Conservation (phyloP, 768 basidiomycete genomes). For the Podaxis sp. region DNA sequence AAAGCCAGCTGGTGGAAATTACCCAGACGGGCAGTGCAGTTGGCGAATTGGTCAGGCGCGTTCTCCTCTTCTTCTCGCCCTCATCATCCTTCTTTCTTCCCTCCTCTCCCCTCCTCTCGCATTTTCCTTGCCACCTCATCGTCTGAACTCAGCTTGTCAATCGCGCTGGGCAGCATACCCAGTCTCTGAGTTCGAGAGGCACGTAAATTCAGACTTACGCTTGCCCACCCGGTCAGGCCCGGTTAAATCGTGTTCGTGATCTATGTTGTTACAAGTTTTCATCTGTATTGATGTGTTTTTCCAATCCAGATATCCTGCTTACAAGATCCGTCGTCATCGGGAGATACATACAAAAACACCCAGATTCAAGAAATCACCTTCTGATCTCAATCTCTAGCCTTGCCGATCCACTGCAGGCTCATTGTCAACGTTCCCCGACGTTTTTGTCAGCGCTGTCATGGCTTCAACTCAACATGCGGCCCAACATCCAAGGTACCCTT, state of each 20-base stretch:
- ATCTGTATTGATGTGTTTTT: constrained; percentile 12
- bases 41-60: constrained; percentile 14
- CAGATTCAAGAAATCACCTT: constrained; percentile 39
- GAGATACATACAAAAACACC: constrained; percentile 47
- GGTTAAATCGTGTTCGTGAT: constrained; percentile 16
- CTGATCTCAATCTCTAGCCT: constrained; percentile 41
- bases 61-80: constrained; percentile 16
- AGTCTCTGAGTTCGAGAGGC: neutral
- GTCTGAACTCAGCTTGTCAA: neutral
- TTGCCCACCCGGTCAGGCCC: constrained; percentile 8
- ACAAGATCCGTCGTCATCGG: constrained; percentile 67
- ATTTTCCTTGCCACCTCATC: neutral
- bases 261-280: constrained; percentile 13
- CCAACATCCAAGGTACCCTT: constrained; percentile 22
- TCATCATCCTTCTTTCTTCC: constrained; percentile 14
- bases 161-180: neutral
- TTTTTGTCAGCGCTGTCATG: constrained; percentile 31
- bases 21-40: constrained; percentile 15
- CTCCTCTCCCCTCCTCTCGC: constrained; percentile 3
- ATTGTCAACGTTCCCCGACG: constrained; percentile 20
- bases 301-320: constrained; percentile 20
- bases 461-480: constrained; percentile 48
- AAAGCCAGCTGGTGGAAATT: constrained; percentile 15
- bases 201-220: neutral
- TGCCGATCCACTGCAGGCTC: constrained; percentile 27